Percentiles rank a stretch among this genome's conserved stretches.
Evolutionary conservation across 2,329 filamentous ascomycete genomes (phyloP).

Genomic region (Apiospora arundinis): DNA sequence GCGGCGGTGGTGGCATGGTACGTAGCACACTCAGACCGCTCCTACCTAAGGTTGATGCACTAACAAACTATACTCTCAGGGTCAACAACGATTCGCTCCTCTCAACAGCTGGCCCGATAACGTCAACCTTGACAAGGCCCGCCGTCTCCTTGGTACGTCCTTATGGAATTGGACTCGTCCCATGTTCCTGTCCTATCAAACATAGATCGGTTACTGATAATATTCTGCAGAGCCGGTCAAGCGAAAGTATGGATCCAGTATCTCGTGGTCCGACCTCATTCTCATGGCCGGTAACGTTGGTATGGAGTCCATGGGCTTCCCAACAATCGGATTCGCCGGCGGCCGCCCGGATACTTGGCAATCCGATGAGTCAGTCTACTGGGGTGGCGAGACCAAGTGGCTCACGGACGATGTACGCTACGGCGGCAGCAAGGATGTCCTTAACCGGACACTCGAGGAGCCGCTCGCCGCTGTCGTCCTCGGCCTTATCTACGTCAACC

Average conservation of each 20-base stretch:
- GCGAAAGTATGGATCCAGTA: conserved; percentile 84
- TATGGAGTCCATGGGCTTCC: conserved; percentile 77
- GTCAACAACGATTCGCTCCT: conserved; percentile 80
- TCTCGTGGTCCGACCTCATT: conserved; percentile 79
- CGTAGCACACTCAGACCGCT: background rate
- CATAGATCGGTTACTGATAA: background rate
- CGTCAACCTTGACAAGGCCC: conserved; percentile 79
- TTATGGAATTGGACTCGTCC: background rate
- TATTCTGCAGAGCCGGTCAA: conserved; percentile 66
- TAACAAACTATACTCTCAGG: conserved; percentile 44
- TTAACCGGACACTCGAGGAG: conserved; percentile 69
- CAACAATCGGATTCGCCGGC: conserved; percentile 75
- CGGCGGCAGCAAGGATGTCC: conserved; percentile 49
- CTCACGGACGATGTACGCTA: conserved; percentile 78
- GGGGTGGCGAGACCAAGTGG: conserved; percentile 78
- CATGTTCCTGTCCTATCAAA: background rate
- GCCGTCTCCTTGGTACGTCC: conserved; percentile 68
- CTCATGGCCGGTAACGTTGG: conserved; percentile 78
- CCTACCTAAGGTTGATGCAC: background rate
- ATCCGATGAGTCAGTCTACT: conserved; percentile 78
- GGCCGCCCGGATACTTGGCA: conserved; percentile 77
- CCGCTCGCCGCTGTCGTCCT: conserved; percentile 74
- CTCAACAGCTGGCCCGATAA: conserved; percentile 87
- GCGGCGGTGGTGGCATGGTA: conserved; percentile 69
- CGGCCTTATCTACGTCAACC: conserved; percentile 85